Conservation (phyloP, 2,329 filamentous ascomycete species). For the Scytalidium sp. region DNA sequence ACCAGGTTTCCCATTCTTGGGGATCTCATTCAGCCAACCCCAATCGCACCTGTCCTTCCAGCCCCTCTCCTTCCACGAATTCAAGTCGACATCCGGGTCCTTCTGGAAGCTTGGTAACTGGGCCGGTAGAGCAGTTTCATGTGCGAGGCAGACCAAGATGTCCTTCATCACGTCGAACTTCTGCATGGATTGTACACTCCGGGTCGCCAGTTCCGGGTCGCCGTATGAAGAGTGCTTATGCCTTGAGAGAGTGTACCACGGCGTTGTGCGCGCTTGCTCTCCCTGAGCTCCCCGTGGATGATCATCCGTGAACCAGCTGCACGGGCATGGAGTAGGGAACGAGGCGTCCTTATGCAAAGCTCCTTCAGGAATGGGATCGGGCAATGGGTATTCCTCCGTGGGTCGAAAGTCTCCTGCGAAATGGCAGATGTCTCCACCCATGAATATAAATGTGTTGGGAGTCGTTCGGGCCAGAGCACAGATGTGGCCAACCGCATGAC, state of each 20-base stretch:
- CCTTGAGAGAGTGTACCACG: conserved; percentile 23
- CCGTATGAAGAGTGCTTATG: conserved; percentile 11
- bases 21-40: conserved; percentile 41
- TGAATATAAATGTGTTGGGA: conserved; percentile 39
- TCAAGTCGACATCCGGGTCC: conserved; percentile 22
- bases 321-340: background rate
- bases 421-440: conserved; percentile 46
- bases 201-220: conserved; percentile 14
- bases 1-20: background rate
- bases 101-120: conserved; percentile 44
- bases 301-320: conserved; percentile 11
- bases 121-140: conserved; percentile 39
- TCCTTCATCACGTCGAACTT: conserved; percentile 40
- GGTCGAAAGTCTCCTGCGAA: conserved; percentile 35
- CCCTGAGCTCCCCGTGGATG: conserved; percentile 21
- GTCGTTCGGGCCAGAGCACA: conserved; percentile 43
- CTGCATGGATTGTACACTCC: conserved; percentile 38
- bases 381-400: conserved; percentile 33
- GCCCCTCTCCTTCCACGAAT: conserved; percentile 40
- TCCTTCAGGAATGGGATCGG: conserved; percentile 1
- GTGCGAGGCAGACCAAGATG: conserved; percentile 41
- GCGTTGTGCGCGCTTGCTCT: conserved; percentile 19
- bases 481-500: conserved; percentile 47
- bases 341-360: background rate
- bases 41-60: conserved; percentile 40